phyloP scores from a whole-genome alignment of 192 early-diverging fungal species.

The Gonapodya prolifera region DNA sequence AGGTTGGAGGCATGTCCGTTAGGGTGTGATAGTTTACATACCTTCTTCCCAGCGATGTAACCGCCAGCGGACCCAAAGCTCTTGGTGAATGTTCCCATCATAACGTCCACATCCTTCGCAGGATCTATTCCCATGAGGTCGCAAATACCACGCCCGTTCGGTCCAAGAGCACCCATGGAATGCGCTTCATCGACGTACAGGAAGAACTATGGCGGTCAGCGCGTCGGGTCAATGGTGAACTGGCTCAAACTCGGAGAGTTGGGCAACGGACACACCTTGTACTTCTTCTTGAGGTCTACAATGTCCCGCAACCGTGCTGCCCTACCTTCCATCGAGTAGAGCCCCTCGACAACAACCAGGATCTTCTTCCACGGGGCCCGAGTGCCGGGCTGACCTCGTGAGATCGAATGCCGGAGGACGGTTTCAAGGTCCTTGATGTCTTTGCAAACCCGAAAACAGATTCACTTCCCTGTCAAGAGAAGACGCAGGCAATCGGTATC shows the following conservation, averaged over 20 bases:
- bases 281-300: slow-evolving; percentile 75
- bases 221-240: not conserved
- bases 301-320: slow-evolving; percentile 81
- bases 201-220: slow-evolving; percentile 46
- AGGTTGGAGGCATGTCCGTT: too few species aligned
- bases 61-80: slow-evolving; percentile 95
- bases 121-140: slow-evolving; percentile 92
- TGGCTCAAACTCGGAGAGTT: not conserved
- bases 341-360: slow-evolving; percentile 85
- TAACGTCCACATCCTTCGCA: slow-evolving; percentile 65
- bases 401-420: slow-evolving; percentile 72
- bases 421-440: slow-evolving; percentile 75
- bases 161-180: slow-evolving; percentile 87
- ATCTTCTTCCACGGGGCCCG: slow-evolving; percentile 99
- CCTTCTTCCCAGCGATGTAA: slow-evolving; percentile 70
- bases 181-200: slow-evolving; percentile 97
- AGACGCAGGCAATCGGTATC: too few species aligned
- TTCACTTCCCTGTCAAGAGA: too few species aligned
- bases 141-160: slow-evolving; percentile 87
- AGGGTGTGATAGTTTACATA: too few species aligned
- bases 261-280: slow-evolving; percentile 41
- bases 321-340: slow-evolving; percentile 99
- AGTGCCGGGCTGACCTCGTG: slow-evolving; percentile 93
- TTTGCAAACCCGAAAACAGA: slow-evolving; percentile 87
- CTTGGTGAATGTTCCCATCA: slow-evolving; percentile 98